Conservation (phyloP, 306 rosid genomes). For the Dicorynia guianensis region DNA sequence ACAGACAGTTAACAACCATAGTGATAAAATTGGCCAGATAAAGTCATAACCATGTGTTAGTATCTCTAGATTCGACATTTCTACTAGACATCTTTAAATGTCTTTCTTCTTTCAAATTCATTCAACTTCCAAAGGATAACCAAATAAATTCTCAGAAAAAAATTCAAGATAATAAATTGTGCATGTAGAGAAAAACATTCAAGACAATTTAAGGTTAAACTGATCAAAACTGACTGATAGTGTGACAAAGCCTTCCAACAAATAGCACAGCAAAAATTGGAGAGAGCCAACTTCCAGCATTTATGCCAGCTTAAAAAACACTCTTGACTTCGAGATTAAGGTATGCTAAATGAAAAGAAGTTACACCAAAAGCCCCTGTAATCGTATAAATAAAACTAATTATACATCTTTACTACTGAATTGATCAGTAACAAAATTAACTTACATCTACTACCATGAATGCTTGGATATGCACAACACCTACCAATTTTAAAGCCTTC, state of each 20-base stretch:
- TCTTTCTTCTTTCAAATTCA: background rate
- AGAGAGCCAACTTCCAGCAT: background rate
- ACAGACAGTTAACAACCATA: constrained; percentile 5
- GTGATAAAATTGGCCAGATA: background rate
- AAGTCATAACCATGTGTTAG: background rate
- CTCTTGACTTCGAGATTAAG: background rate
- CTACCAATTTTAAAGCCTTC: background rate
- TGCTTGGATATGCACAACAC: too few species aligned
- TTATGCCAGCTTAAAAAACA: background rate
- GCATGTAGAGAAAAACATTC: background rate
- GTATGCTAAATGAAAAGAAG: background rate
- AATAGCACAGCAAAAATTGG: background rate
- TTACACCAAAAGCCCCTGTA: background rate
- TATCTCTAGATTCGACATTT: background rate
- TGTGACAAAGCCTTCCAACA: background rate
- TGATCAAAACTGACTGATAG: background rate
- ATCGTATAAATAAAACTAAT: background rate
- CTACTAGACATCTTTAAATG: background rate
- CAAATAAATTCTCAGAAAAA: background rate
- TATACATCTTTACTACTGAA: background rate
- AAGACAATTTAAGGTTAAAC: background rate
- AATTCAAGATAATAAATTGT: background rate
- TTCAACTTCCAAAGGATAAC: background rate
- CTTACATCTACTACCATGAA: too few species aligned
- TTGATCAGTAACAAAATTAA: background rate